Evolutionary conservation across 2,329 filamentous ascomycete species (phyloP), one percentile per base, ranked within the genome.

Genomic region (Pseudogymnoascus sp.): DNA sequence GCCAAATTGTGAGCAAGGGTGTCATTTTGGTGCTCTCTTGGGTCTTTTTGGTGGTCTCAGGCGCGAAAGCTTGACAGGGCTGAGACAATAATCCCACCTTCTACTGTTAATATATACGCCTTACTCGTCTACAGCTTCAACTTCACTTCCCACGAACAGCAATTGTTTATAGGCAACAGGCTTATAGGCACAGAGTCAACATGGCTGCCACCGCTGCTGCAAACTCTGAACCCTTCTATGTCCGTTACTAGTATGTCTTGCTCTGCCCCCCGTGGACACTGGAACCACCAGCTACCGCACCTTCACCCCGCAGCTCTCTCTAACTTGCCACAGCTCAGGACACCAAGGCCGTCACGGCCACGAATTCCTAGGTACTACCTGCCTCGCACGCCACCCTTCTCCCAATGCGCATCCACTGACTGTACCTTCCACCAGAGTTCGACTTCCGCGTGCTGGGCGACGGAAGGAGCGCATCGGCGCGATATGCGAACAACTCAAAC

Each of bases 401-500:
- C n/a, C 59, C 31, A 42, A 25, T 58, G 35, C 39, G 35, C 15
- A 9, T 55, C 38, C 13, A 55, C 68, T 69, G 39, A 70, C 66
- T 66, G 60, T 64, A 65, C 62, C 65, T 66, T 71, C 63, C 74
- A 65, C 1, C 68, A 97, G 93, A 99, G 76, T 99, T 99, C 75
- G 94, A 99, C 75, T 94, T 99, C 72, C 85, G 93, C 62, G 91
- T 92, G 25, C 84, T 97, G 51, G 91, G 91, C 61, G 94, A 99
- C 74, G 94, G 94, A 60, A 86, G 91, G 65, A 97, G 92, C 73
- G 94, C 94, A 6, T 90, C 94, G 60, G 92, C 93, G 33, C 88
- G 94, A 77, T 99, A 99, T 78, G 94, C 94, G 67, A 99, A 99
- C 82, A 99, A 99, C 77, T 97, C 93, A 63, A 99, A 99, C 78